Evolutionary conservation across 2,329 filamentous ascomycete genomes (phyloP), one percentile per base, ranked within the genome.

Genomic region (Colletotrichum sp.): DNA sequence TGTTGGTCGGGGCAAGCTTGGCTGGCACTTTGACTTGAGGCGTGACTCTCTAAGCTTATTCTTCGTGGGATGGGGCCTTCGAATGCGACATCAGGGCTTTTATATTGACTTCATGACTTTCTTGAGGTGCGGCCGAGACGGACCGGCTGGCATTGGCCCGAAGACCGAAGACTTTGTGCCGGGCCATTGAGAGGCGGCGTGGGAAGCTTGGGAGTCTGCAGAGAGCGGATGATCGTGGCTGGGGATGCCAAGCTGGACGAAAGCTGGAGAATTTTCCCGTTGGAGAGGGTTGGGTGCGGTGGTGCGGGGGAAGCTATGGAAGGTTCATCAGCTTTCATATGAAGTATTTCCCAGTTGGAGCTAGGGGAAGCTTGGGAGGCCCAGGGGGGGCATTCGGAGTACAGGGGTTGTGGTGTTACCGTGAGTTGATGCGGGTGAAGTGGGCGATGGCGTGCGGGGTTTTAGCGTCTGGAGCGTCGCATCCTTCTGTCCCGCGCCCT

Each of bases 401-500:
- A 1, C 39, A 48, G 43, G 43, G 43, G 43, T 52, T 12, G n/a
- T 22, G 12, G 43, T 8, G 43, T 52, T 52, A 52, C 43, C 43
- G 43, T 8, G 25, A 18, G 32, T 64, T 70, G 32, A 64, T 60
- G 58, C 30, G 58, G 56, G 71, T 48, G 66, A 74, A 56, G 30
- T 62, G 56, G 13, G 27, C 43, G 64, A 48, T 67, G 58, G 65
- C 58, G 58, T 74, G 74, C 74, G 70, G 74, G 74, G 74, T 74
- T 76, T 75, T 69, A 69, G 74, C 74, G 65, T 65, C 55, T 15
- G 58, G 48, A 69, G 56, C 73, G 73, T 73, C 70, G 74, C 65
- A 76, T 76, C 70, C 70, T 74, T 60, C 64, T 55, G 28, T 65
- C 48, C 69, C 74, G 65, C 64, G 56, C 32, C 60, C 74, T 73